Conservation (phyloP, 495 filamentous ascomycete species). For the Penicillium taxi region DNA sequence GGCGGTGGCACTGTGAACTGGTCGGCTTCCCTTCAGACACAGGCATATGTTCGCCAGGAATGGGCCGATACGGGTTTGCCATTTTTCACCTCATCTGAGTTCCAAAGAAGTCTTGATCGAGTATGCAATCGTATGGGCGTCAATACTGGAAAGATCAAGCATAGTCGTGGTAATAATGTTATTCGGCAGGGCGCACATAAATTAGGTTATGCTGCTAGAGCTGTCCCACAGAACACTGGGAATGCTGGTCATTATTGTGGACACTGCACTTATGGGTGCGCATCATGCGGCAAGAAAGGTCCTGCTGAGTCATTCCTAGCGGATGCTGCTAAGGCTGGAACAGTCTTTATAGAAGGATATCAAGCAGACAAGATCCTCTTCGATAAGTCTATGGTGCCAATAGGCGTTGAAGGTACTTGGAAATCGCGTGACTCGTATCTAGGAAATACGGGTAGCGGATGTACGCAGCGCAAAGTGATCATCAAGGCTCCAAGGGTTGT, state of each 20-base stretch:
- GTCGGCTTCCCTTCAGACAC: slow-evolving; percentile 76
- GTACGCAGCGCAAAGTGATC: slow-evolving; percentile 49
- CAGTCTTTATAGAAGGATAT: slow-evolving; percentile 74
- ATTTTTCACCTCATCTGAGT: slow-evolving; percentile 70
- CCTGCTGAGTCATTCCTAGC: slow-evolving; percentile 69
- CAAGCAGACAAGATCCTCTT: slow-evolving; percentile 60
- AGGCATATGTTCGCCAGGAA: slow-evolving; percentile 70
- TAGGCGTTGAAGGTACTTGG: slow-evolving; percentile 66
- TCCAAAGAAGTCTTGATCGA: slow-evolving; percentile 67
- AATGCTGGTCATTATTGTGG: slow-evolving; percentile 64
- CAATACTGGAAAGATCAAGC: slow-evolving; percentile 54
- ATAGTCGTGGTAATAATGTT: slow-evolving; percentile 60
- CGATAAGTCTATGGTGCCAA: slow-evolving; percentile 44
- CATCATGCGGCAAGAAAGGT: slow-evolving; percentile 63
- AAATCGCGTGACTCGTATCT: slow-evolving; percentile 57
- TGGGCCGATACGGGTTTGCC: slow-evolving; percentile 66
- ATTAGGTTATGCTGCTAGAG: slow-evolving; percentile 62
- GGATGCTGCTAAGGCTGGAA: slow-evolving; percentile 67
- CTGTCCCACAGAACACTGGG: slow-evolving; percentile 74
- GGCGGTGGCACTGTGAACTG: slow-evolving; percentile 86
- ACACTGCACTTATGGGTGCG: slow-evolving; percentile 72
- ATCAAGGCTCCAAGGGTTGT: slow-evolving; percentile 80
- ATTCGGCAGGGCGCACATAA: slow-evolving; percentile 68
- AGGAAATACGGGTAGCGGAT: slow-evolving; percentile 42
- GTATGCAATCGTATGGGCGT: slow-evolving; percentile 72